These are phyloP conservation scores for Pyrenula massariospora DNA, from an alignment of 495 filamentous ascomycete species.

Conservation along the genomic window DNA sequence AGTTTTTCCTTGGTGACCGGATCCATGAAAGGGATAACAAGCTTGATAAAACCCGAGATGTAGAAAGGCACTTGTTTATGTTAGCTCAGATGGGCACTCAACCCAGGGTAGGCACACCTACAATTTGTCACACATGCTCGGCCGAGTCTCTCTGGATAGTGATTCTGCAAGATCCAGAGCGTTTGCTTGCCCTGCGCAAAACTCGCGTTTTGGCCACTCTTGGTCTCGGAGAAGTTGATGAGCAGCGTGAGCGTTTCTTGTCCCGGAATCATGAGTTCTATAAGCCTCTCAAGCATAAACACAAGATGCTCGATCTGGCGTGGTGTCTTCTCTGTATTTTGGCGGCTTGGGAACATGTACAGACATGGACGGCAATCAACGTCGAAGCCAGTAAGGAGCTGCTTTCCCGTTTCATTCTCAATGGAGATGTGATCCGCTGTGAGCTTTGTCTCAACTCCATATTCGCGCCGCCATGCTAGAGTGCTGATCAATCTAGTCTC, in stretches of 20 bases:
- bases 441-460: constrained; percentile 53
- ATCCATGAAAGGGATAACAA: constrained; percentile 93
- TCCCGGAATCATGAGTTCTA: constrained; percentile 76
- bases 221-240: constrained; percentile 77
- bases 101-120: constrained; percentile 24
- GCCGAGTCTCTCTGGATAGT: constrained; percentile 91
- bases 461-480: constrained; percentile 80
- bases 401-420: constrained; percentile 95
- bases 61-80: constrained; percentile 63
- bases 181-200: constrained; percentile 67
- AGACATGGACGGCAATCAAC: constrained; percentile 72
- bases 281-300: constrained; percentile 82
- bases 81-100: constrained; percentile 2
- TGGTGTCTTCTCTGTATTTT: constrained; percentile 84
- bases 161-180: constrained; percentile 78
- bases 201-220: constrained; percentile 62
- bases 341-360: constrained; percentile 75
- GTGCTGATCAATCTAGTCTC: constrained; percentile 67
- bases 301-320: constrained; percentile 90
- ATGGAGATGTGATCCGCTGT: constrained; percentile 73
- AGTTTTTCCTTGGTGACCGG: constrained; percentile 83
- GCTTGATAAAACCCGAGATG: constrained; percentile 82
- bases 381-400: constrained; percentile 80
- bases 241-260: constrained; percentile 78
- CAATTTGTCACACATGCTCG: constrained; percentile 77